Evolutionary conservation across 1,284 basidiomycete species (phyloP), one percentile per base, ranked within the genome.

Genomic region (Gomphus bonarii): DNA sequence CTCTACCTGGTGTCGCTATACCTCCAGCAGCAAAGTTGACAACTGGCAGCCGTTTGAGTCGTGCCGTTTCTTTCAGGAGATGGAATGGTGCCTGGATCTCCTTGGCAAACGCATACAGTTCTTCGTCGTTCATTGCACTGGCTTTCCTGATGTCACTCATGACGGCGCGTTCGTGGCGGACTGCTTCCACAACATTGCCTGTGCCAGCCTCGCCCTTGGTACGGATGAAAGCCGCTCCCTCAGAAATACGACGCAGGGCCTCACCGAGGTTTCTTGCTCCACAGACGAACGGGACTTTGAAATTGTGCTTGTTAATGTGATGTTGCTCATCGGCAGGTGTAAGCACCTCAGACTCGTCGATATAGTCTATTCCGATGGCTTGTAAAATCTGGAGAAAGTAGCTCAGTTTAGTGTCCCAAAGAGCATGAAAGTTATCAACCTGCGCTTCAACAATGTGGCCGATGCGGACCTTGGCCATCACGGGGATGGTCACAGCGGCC

Each of bases 131-230:
- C 91, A 95, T 92, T 40, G 84, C 79, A 63, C 87, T 84, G 12
- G 88, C 89, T 65, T 81, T 82, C 64, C 91, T 82, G 71, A 99
- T 97, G 68, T 95, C 91, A 63, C 83, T 76, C 74, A 76, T 84
- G 59, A 95, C 84, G 25, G 86, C 76, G 57, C 95, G 84, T 66
- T 90, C 85, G 77, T 98, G 95, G 62, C 91, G 84, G 57, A 98
- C 95, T 46, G 93, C 94, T 73, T 98, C 95, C 62, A 98, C 92
- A 54, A 98, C 91, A 70, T 99, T 98, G 43, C 97, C 95, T 0
- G 95, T 99, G 42, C 95, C 95, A 25, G 95, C 95, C 73, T 94
- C 91, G 61, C 97, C 95, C 73, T 97, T 97, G 60, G 95, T 97
- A 65, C 95, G 90, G 71, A 98, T 94, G 77, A 94, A 94, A 9